Evolutionary conservation across 352 stramenopile genomes (phyloP).

Genomic region (Hyaloperonospora brassicae): DNA sequence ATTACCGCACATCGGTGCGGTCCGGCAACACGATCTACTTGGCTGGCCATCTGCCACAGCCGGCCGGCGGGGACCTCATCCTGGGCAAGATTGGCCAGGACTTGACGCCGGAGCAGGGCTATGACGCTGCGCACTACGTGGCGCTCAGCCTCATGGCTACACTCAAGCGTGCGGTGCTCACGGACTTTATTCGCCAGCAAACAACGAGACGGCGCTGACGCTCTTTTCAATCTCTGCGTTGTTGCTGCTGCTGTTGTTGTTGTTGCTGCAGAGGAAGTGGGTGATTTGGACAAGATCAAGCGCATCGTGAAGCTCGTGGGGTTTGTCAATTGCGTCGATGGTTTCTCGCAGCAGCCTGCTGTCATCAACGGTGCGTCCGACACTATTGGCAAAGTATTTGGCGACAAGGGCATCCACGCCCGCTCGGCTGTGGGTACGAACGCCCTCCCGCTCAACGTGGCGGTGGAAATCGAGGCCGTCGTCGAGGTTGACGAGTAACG

Average conservation of each 20-base stretch:
- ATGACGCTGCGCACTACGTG: conserved; percentile 85
- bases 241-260: not conserved
- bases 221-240: too few species aligned
- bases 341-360: conserved; percentile 86
- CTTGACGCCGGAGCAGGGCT: conserved; percentile 84
- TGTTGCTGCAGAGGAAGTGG: conserved; percentile 54
- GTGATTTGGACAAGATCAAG: conserved; percentile 91
- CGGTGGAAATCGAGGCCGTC: conserved; percentile 96
- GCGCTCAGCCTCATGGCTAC: conserved; percentile 88
- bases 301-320: conserved; percentile 94
- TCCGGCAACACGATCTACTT: conserved; percentile 81
- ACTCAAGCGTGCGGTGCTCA: conserved; percentile 63
- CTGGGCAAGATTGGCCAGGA: conserved; percentile 86
- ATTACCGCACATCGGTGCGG: conserved; percentile 82
- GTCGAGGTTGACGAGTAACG: conserved; percentile 88
- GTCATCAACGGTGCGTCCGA: conserved; percentile 96
- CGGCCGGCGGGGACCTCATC: conserved; percentile 70
- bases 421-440: conserved; percentile 95
- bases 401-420: conserved; percentile 84
- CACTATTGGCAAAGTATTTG: conserved; percentile 88
- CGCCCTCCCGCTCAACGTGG: conserved; percentile 92
- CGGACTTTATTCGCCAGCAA: not conserved
- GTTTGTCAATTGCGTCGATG: conserved; percentile 93
- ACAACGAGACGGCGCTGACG: not conserved
- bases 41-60: conserved; percentile 75